phyloP scores from a whole-genome alignment of 2,329 filamentous ascomycete species.

The Fusarium luffae region DNA sequence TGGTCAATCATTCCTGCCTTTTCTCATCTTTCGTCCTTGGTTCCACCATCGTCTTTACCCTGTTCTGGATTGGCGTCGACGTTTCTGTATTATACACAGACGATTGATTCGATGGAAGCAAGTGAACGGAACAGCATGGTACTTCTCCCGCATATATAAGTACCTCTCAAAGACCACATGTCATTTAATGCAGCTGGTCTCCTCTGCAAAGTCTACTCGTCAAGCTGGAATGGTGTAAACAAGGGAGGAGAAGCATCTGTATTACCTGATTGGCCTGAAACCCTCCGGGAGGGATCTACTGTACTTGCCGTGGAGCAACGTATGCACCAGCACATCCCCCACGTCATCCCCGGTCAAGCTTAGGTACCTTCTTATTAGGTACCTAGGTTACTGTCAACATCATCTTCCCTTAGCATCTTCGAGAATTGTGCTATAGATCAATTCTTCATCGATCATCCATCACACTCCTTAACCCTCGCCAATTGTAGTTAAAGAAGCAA shows the following conservation, averaged over 20 bases:
- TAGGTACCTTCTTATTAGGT: background rate
- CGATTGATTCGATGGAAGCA: background rate
- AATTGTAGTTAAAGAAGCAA: background rate
- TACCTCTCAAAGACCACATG: background rate
- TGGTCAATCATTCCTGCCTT: constrained; percentile 66
- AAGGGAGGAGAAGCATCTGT: constrained; percentile 9
- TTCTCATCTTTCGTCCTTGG: constrained; percentile 72
- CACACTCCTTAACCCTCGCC: background rate
- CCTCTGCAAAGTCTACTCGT: background rate
- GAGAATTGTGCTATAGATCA: background rate
- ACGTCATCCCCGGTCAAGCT: constrained; percentile 19
- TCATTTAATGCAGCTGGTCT: background rate
- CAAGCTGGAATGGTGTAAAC: background rate
- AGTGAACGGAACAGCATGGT: background rate
- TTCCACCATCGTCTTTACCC: constrained; percentile 71
- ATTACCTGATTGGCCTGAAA: constrained; percentile 14
- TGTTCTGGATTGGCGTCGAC: constrained; percentile 73
- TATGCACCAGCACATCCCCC: constrained; percentile 19
- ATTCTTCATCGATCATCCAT: background rate
- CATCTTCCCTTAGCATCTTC: background rate
- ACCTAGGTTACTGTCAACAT: background rate
- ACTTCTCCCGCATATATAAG: background rate
- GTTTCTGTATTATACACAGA: constrained; percentile 52
- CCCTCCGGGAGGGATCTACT: background rate
- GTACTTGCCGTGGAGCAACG: background rate